phyloP scores from a whole-genome alignment of 129 eudicot genomes.

The Artemisia argyi region DNA sequence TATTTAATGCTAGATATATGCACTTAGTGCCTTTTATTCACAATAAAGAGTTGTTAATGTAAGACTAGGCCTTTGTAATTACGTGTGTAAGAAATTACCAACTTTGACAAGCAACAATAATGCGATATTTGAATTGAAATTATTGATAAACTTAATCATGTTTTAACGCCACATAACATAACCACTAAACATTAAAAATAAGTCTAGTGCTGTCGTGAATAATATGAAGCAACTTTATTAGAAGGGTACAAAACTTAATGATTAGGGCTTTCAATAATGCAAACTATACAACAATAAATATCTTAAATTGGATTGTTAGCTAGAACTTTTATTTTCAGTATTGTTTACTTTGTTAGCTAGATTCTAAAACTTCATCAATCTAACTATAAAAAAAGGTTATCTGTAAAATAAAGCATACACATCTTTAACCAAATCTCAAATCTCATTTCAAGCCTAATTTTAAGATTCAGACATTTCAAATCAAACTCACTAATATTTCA shows the following conservation, averaged over 20 bases:
- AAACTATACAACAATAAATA: slow-evolving; percentile 17
- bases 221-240: slow-evolving; percentile 16
- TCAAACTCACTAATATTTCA: no score
- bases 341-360: background rate
- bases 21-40: background rate
- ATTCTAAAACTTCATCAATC: slow-evolving; percentile 3
- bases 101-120: background rate
- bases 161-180: slow-evolving; percentile 13
- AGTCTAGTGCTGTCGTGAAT: slow-evolving; percentile 9
- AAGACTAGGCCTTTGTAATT: background rate
- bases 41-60: background rate
- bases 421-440: no score
- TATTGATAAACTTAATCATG: slow-evolving; percentile 2
- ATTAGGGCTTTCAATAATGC: slow-evolving; percentile 28
- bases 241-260: slow-evolving; percentile 25
- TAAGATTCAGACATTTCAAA: no score
- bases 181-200: background rate
- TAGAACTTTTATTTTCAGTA: no score
- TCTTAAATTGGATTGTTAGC: background rate
- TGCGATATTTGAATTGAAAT: background rate
- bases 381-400: background rate
- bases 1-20: background rate
- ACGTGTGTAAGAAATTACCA: background rate
- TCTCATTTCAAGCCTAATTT: no score
- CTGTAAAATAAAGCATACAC: no score